A percentile compares a stretch with the other conserved stretches of the same genome.
phyloP scores from a whole-genome alignment of 176 grass and related monocot genomes.

The Calamus simplicifolius region DNA sequence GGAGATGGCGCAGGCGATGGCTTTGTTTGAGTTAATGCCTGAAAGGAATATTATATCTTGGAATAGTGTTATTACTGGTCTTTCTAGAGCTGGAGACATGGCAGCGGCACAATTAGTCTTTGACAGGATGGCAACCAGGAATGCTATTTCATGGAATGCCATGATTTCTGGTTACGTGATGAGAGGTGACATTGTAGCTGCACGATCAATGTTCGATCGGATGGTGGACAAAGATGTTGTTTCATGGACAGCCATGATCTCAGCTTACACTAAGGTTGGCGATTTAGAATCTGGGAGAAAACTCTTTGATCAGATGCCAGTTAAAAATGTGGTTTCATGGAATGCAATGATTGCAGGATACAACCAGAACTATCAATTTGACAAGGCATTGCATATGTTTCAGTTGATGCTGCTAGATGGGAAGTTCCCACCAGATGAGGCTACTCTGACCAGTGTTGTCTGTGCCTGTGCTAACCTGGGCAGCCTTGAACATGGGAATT shows the following conservation, averaged over 20 bases:
- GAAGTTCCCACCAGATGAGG: conserved; percentile 32
- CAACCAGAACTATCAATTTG: conserved; percentile 38
- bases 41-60: conserved; percentile 43
- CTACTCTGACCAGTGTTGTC: conserved; percentile 32
- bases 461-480: conserved; percentile 31
- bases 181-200: conserved; percentile 1
- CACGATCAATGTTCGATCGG: conserved; percentile 14
- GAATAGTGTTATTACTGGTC: conserved; percentile 34
- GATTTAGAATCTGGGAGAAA: conserved; percentile 28
- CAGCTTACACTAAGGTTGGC: conserved; percentile 33
- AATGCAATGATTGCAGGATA: conserved; percentile 28
- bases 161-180: conserved; percentile 38
- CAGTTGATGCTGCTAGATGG: conserved; percentile 36
- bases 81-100: conserved; percentile 23
- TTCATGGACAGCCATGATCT: conserved; percentile 26
- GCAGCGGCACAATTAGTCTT: conserved; percentile 16
- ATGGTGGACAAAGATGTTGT: conserved; percentile 38
- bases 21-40: conserved; percentile 35
- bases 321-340: conserved; percentile 35
- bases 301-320: conserved; percentile 36
- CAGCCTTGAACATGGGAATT: conserved; percentile 36
- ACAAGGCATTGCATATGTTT: conserved; percentile 34
- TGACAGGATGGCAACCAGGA: conserved; percentile 27
- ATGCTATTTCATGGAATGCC: conserved; percentile 40
- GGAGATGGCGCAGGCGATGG: conserved; percentile 14